Evolutionary conservation across 2,329 filamentous ascomycete genomes (phyloP).

Genomic region (Lojkania enalia): DNA sequence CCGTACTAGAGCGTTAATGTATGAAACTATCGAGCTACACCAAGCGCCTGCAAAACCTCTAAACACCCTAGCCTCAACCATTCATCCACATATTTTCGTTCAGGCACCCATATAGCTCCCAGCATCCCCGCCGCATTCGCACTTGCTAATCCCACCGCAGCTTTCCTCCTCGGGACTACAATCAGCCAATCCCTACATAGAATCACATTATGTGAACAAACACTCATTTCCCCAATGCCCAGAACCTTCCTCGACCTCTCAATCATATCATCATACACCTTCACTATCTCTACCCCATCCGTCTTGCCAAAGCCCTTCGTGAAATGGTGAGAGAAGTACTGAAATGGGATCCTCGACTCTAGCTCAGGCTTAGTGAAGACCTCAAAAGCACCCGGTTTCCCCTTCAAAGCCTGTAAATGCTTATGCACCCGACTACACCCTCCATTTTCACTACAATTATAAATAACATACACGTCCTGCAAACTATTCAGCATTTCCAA

Average conservation of each 20-base stretch:
- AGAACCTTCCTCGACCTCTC: constrained; percentile 15
- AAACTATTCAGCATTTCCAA: constrained; percentile 38
- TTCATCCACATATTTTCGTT: constrained; percentile 38
- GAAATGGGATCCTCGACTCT: constrained; percentile 39
- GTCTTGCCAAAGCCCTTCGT: constrained; percentile 14
- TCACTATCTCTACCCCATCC: constrained; percentile 15
- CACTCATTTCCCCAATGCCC: constrained; percentile 12
- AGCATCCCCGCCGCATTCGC: constrained; percentile 55
- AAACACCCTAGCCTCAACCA: constrained; percentile 46
- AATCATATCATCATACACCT: constrained; percentile 26
- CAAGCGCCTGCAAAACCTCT: constrained; percentile 44
- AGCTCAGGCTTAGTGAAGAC: constrained; percentile 27
- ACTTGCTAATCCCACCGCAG: constrained; percentile 41
- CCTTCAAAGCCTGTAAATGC: constrained; percentile 51
- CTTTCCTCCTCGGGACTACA: constrained; percentile 51
- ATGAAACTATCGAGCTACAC: constrained; percentile 30
- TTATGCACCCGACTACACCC: constrained; percentile 56
- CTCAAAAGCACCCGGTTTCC: constrained; percentile 37
- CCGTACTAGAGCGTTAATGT: no score
- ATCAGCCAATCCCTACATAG: constrained; percentile 51
- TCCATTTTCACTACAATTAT: constrained; percentile 51
- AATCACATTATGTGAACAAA: constrained; percentile 54
- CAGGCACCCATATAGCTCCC: constrained; percentile 48
- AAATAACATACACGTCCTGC: constrained; percentile 47
- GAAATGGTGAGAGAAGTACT: constrained; percentile 41